Evolutionary conservation across 1,284 basidiomycete species (phyloP).

Genomic region (Moniliella sp.): DNA sequence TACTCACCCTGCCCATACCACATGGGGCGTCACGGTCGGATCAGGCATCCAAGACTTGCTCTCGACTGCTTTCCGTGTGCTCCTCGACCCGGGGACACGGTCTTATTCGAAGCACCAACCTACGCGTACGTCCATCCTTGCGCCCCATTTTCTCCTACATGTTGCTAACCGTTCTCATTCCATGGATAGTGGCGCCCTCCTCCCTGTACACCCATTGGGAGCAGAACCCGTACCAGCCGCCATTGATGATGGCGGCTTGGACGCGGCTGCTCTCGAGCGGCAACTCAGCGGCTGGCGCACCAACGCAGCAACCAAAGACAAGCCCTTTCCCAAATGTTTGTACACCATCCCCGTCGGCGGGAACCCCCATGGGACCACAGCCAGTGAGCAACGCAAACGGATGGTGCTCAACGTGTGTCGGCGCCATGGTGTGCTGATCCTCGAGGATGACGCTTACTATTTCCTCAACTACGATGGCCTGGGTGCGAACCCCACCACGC

Average conservation of each 20-base stretch:
- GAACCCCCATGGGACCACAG: slow-evolving; percentile 30
- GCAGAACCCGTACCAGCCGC: slow-evolving; percentile 41
- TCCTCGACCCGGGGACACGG: no score
- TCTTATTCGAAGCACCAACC: slow-evolving; percentile 66
- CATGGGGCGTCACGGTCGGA: no score
- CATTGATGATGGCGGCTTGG: slow-evolving; percentile 56
- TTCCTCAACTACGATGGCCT: slow-evolving; percentile 22
- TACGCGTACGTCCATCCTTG: slow-evolving; percentile 43
- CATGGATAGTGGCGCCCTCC: slow-evolving; percentile 14
- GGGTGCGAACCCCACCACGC: slow-evolving; percentile 6
- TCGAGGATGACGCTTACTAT: slow-evolving; percentile 47
- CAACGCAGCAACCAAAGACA: slow-evolving; percentile 39
- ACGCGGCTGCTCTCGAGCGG: slow-evolving; percentile 46
- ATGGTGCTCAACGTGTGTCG: slow-evolving; percentile 55
- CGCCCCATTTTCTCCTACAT: background rate
- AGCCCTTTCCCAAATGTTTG: slow-evolving; percentile 50
- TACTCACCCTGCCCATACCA: no score
- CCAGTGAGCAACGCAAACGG: slow-evolving; percentile 45
- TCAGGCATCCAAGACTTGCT: no score
- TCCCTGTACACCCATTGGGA: slow-evolving; percentile 11
- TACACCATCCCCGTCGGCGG: slow-evolving; percentile 48
- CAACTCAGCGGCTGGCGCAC: slow-evolving; percentile 59
- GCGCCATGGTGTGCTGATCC: slow-evolving; percentile 56
- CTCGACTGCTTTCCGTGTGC: no score
- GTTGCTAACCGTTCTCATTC: background rate